Evolutionary conservation across 1,284 basidiomycete species (phyloP).

Genomic region (Sanghuangporus sanghuang): DNA sequence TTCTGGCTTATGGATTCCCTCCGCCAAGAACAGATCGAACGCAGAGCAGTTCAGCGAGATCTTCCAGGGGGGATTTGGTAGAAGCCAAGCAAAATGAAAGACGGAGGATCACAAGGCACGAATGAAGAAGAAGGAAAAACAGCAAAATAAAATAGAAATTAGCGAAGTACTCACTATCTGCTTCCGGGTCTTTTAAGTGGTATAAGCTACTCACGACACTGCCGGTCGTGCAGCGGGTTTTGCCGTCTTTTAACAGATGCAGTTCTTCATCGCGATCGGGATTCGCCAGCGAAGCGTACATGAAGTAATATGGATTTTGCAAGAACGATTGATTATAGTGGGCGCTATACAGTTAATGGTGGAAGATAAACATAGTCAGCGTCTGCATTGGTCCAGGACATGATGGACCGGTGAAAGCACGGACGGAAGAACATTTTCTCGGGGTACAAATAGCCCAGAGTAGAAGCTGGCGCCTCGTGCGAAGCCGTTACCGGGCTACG

Average conservation of each 20-base stretch:
- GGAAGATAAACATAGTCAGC: neutral
- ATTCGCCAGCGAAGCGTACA: conserved; percentile 85
- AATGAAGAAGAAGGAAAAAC: neutral
- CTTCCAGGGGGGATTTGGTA: neutral
- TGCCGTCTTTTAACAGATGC: conserved; percentile 91
- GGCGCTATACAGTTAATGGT: neutral
- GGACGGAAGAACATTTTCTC: neutral
- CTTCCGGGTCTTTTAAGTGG: conserved; percentile 87
- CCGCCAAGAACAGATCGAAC: neutral
- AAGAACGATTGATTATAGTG: conserved; percentile 51
- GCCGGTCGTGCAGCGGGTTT: conserved; percentile 84
- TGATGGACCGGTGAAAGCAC: neutral
- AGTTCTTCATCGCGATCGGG: conserved; percentile 89
- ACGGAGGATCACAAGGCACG: neutral
- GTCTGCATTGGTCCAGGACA: neutral
- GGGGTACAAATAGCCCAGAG: neutral
- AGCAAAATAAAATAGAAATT: neutral
- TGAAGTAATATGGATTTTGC: conserved; percentile 92
- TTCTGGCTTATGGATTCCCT: neutral
- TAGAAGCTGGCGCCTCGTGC: neutral
- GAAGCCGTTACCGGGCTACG: no score
- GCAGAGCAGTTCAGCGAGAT: neutral
- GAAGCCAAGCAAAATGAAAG: neutral
- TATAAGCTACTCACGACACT: conserved; percentile 91
- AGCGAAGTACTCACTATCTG: conserved; percentile 10